Conservation (phyloP, 192 early-diverging fungal species). For the Coemansia sp. region DNA sequence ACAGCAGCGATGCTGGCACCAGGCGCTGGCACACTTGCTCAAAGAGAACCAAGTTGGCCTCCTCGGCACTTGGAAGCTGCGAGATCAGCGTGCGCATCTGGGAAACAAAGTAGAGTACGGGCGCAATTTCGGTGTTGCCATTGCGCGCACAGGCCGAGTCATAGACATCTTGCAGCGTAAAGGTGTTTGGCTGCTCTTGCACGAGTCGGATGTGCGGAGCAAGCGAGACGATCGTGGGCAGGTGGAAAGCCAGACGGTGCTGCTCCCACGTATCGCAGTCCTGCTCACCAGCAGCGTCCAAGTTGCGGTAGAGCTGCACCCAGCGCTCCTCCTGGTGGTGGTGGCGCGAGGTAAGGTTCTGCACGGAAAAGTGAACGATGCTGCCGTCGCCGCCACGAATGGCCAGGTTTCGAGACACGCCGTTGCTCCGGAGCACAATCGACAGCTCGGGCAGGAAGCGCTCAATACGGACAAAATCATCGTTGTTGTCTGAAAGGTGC, state of each 20-base stretch:
- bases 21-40: conserved; percentile 82
- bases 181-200: conserved; percentile 87
- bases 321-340: conserved; percentile 94
- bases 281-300: conserved; percentile 81
- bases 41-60: conserved; percentile 82
- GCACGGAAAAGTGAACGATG: conserved; percentile 87
- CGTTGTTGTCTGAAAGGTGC: conserved; percentile 74
- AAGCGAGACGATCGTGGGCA: conserved; percentile 91
- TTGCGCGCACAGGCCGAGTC: conserved; percentile 77
- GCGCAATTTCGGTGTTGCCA: conserved; percentile 83
- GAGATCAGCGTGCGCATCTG: conserved; percentile 56
- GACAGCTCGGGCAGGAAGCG: conserved; percentile 92
- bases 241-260: conserved; percentile 75
- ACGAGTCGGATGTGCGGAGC: conserved; percentile 91
- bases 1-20: conserved; percentile 83
- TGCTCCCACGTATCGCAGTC: conserved; percentile 71
- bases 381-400: conserved; percentile 92
- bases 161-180: conserved; percentile 90
- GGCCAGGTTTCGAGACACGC: conserved; percentile 73
- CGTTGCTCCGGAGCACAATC: conserved; percentile 71
- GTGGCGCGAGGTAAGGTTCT: conserved; percentile 87
- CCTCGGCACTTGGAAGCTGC: conserved; percentile 60
- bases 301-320: conserved; percentile 89
- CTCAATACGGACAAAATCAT: conserved; percentile 94
- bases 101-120: conserved; percentile 76